These are phyloP conservation scores for Colletotrichum orchidophilum DNA, from an alignment of 2,329 filamentous ascomycete species.

Conservation along the genomic window DNA sequence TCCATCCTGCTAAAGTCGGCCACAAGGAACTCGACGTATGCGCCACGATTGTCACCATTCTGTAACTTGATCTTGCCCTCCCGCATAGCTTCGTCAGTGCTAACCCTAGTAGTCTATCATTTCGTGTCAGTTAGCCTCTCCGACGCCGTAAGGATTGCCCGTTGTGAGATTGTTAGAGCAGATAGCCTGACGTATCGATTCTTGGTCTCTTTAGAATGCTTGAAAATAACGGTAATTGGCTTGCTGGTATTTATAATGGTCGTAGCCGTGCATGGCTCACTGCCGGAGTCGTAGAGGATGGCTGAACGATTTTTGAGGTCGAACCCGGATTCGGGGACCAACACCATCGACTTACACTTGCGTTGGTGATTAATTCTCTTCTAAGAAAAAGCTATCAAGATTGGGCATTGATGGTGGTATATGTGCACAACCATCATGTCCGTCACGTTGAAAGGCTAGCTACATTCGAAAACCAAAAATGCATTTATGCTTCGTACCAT, in stretches of 20 bases:
- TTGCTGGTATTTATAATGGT: neutral
- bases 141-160: neutral
- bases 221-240: neutral
- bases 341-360: neutral
- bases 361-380: neutral
- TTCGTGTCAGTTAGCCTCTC: neutral
- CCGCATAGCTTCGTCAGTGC: neutral
- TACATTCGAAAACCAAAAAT: too few species aligned
- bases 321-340: neutral
- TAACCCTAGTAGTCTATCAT: neutral
- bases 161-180: neutral
- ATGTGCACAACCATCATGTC: too few species aligned
- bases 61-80: neutral
- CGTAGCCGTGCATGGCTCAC: neutral
- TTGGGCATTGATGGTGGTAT: too few species aligned
- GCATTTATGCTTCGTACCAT: too few species aligned
- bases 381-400: too few species aligned
- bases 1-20: neutral
- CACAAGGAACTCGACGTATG: neutral
- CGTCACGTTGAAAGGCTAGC: too few species aligned
- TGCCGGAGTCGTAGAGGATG: neutral
- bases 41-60: neutral
- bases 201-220: neutral
- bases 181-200: neutral
- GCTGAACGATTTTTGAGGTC: neutral